A percentile compares a stretch with the other conserved stretches of the same genome.
Conservation (phyloP, 352 stramenopile genomes). For the Phytophthora chlamydospora region DNA sequence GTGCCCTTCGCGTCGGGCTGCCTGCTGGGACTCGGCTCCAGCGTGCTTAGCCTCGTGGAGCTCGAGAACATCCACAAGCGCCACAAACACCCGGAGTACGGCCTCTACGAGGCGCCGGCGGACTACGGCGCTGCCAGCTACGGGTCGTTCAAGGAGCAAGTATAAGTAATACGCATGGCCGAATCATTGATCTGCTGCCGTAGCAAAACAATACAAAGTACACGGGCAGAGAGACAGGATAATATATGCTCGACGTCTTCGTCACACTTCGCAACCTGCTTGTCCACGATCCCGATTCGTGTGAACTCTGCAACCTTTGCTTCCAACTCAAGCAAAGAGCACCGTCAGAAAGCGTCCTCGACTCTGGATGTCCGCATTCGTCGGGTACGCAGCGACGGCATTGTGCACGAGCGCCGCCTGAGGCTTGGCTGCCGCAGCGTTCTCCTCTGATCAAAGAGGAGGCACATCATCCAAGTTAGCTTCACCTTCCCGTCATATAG, state of each 20-base stretch:
- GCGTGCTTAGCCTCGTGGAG: constrained; percentile 75
- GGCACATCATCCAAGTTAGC: not conserved
- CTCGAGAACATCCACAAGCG: constrained; percentile 82
- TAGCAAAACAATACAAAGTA: constrained; percentile 23
- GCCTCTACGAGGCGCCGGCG: constrained; percentile 54
- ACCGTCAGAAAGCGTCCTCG: constrained; percentile 68
- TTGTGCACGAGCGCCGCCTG: constrained; percentile 53
- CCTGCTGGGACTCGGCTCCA: constrained; percentile 65
- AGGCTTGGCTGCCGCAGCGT: constrained; percentile 54
- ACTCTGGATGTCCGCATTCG: constrained; percentile 69
- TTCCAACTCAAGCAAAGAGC: constrained; percentile 42
- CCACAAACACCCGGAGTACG: constrained; percentile 84
- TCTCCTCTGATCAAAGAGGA: constrained; percentile 50
- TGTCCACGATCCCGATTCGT: constrained; percentile 1
- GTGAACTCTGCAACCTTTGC: not conserved
- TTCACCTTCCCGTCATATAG: not conserved
- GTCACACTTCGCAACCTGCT: constrained; percentile 5
- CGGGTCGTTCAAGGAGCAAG: constrained; percentile 45
- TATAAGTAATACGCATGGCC: constrained; percentile 34
- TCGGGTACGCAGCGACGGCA: constrained; percentile 46
- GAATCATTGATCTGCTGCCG: constrained; percentile 21
- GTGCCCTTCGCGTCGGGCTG: constrained; percentile 75
- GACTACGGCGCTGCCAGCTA: constrained; percentile 46
- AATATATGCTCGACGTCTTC: constrained; percentile 43
- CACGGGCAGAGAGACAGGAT: constrained; percentile 28